Conservation (phyloP, 352 stramenopile species). For the Phytophthora constricta region DNA sequence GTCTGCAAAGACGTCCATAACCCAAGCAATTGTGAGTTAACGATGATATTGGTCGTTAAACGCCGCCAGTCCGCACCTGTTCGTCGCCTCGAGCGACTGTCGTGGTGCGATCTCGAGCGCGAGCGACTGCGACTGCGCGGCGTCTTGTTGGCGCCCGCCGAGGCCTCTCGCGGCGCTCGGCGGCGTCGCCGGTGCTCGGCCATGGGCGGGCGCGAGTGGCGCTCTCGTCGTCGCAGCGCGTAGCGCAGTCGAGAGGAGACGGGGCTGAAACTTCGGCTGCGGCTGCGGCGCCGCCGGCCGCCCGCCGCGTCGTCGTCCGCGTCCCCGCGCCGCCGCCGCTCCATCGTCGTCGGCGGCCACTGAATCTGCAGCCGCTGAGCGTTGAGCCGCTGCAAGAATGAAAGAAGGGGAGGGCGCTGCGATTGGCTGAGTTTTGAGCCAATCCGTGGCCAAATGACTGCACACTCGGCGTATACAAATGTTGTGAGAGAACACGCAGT, state of each 20-base stretch:
- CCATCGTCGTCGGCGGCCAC: slow-evolving; percentile 26
- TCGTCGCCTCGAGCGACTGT: slow-evolving; percentile 35
- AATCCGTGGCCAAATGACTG: too few relatives aligned
- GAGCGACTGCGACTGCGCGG: slow-evolving; percentile 30
- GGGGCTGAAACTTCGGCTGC: slow-evolving; percentile 40
- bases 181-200: slow-evolving; percentile 22
- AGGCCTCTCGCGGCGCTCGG: slow-evolving; percentile 3
- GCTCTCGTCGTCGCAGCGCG: slow-evolving; percentile 28
- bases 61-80: too few relatives aligned
- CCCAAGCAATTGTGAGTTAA: slow-evolving; percentile 8
- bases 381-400: too few relatives aligned
- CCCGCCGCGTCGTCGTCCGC: slow-evolving; percentile 8
- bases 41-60: background rate
- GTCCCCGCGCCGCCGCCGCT: slow-evolving; percentile 26
- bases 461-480: too few relatives aligned
- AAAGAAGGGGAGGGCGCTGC: too few relatives aligned
- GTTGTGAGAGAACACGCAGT: too few relatives aligned
- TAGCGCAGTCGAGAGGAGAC: slow-evolving; percentile 48
- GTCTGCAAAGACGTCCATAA: slow-evolving; percentile 16
- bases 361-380: background rate
- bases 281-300: slow-evolving; percentile 30
- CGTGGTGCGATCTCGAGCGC: slow-evolving; percentile 20
- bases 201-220: slow-evolving; percentile 21
- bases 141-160: slow-evolving; percentile 19
- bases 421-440: too few relatives aligned